These are phyloP conservation scores for Aristolochia fimbriata DNA, from an alignment of 164 flowering plant genomes.

Conservation along the genomic window DNA sequence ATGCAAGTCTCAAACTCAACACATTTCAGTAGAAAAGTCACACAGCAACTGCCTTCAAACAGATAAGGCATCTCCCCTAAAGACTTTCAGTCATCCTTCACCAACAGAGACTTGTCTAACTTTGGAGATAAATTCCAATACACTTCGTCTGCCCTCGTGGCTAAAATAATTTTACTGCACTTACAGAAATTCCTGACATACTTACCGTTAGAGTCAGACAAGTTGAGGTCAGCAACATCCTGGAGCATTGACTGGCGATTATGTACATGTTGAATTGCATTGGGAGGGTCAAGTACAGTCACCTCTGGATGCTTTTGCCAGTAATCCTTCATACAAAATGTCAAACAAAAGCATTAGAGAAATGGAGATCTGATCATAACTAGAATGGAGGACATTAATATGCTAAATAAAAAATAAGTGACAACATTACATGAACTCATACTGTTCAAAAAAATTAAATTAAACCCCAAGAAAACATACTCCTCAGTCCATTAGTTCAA, in stretches of 20 bases:
- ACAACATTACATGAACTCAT: too few relatives aligned
- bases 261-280: constrained; percentile 75
- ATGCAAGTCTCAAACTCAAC: too few relatives aligned
- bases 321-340: constrained; percentile 38
- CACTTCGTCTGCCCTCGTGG: neutral
- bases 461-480: too few relatives aligned
- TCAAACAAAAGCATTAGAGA: neutral
- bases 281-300: constrained; percentile 93
- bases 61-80: too few relatives aligned
- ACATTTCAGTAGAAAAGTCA: too few relatives aligned
- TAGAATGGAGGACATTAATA: neutral
- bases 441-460: too few relatives aligned
- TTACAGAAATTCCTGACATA: neutral
- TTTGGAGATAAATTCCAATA: too few relatives aligned
- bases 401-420: too few relatives aligned
- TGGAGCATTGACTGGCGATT: constrained; percentile 91
- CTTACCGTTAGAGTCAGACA: constrained; percentile 62
- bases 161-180: neutral
- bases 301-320: constrained; percentile 77
- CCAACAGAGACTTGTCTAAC: too few relatives aligned
- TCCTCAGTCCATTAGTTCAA: too few relatives aligned
- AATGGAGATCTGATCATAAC: neutral
- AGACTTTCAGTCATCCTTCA: too few relatives aligned
- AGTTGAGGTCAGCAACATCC: constrained; percentile 78
- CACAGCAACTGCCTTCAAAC: too few relatives aligned